These are phyloP conservation scores for Eimeria necatrix DNA, from an alignment of 169 alveolate genomes.

Conservation along the genomic window DNA sequence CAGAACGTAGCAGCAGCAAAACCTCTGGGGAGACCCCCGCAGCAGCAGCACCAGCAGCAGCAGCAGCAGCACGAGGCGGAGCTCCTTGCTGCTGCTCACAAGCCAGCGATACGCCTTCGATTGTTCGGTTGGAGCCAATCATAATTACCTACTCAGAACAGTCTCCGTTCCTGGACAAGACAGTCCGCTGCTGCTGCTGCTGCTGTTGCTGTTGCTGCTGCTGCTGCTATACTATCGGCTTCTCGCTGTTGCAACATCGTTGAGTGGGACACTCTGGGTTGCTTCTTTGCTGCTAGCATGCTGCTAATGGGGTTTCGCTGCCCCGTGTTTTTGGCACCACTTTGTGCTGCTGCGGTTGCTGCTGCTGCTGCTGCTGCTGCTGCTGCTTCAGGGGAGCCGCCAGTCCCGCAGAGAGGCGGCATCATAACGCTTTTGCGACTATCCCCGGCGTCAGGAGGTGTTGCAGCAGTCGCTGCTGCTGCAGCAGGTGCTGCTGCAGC, in stretches of 20 bases:
- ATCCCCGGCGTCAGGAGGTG: background rate
- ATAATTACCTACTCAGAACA: constrained; percentile 2
- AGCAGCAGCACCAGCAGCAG: background rate
- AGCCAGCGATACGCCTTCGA: background rate
- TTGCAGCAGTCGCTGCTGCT: background rate
- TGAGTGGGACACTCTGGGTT: no score
- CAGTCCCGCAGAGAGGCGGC: background rate
- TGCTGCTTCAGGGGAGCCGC: constrained; percentile 1
- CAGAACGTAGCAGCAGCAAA: background rate
- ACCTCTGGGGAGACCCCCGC: background rate
- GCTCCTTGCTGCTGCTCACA: background rate
- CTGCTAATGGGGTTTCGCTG: no score
- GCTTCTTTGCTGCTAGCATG: no score
- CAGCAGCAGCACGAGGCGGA: background rate
- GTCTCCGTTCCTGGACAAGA: background rate
- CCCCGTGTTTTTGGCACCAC: background rate
- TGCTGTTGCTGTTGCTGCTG: constrained; percentile 1
- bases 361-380: background rate
- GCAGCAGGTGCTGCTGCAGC: constrained; percentile 1
- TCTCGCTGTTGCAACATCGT: background rate
- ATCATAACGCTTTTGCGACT: background rate
- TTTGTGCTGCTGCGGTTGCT: background rate
- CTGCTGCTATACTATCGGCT: background rate
- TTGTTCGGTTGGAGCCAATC: constrained; percentile 2
- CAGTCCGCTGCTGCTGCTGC: background rate